Evolutionary conservation across 805 yeast genomes (phyloP), one percentile per base, ranked within the genome.

Genomic region (Kuraishia piskuri): DNA sequence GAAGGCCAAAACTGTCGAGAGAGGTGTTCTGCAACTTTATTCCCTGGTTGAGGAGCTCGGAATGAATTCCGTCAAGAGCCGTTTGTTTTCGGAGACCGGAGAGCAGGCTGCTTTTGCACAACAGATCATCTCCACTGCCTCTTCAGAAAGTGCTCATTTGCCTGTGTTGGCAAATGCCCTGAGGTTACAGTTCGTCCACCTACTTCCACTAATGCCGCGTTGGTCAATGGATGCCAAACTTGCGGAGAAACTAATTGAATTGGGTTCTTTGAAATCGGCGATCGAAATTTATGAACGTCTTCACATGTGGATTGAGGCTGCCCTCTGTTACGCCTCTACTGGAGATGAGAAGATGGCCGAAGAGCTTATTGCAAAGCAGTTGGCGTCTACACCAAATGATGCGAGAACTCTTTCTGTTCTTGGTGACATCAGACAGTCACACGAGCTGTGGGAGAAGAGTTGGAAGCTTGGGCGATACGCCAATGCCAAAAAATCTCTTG

Each of bases 1-100:
- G 50, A 84, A 83, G 58, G 82, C 96, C 1, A 84, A 87, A 64
- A 92, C 97, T 1, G 85, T 92, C 22, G 98, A 94, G 69, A 79
- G 99, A 65, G 98, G 98, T 51, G 83, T 91, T 3, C 73, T 94
- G 51, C 99, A 94, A 68, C 84, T 94, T 85, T 92, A 91, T 53
- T 84, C 96, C 2, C 72, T 94, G 47, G 94, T 91, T 24, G 96
- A 90, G 63, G 97, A 91, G 65, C 73, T 90, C 23, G 96, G 92
- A 2, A 76, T 84, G 54, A 79, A 83, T 54, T 62, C 70, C 12
- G 80, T 86, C 51, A 73, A 76, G 52, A 71, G 84, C 8, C 76
- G 83, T 59, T 72, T 73, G 61, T 80, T 74, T 69, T 88, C 77
- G 57, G 74, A 65, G 49, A 60, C 71, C 6, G 60, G 58, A 26